Evolutionary conservation across 2,329 filamentous ascomycete species (phyloP).

Genomic region (Colletotrichum liriopes): DNA sequence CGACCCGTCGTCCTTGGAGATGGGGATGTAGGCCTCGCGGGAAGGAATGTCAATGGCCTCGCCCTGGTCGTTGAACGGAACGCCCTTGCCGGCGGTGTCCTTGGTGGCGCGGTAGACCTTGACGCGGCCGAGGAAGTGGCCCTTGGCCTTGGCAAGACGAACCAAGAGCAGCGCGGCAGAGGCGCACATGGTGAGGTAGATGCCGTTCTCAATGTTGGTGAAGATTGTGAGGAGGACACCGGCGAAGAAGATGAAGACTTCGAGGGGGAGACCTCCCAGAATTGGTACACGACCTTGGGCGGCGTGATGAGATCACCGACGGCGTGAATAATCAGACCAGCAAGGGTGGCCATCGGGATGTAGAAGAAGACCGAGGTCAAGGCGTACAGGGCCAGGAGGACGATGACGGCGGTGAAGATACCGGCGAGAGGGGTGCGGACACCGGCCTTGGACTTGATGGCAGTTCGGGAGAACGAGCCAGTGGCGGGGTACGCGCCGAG

Average conservation of each 20-base stretch:
- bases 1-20: constrained; percentile 59
- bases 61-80: constrained; percentile 41
- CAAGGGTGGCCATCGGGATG: constrained; percentile 80
- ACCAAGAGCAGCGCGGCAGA: constrained; percentile 61
- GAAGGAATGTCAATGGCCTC: constrained; percentile 37
- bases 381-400: constrained; percentile 84
- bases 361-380: constrained; percentile 86
- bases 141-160: constrained; percentile 63
- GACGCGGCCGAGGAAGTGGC: constrained; percentile 62
- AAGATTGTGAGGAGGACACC: constrained; percentile 75
- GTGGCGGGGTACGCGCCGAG: constrained; percentile 69
- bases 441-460: constrained; percentile 88
- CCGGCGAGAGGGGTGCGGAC: constrained; percentile 85
- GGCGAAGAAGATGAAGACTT: constrained; percentile 82
- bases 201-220: constrained; percentile 65
- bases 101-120: constrained; percentile 44
- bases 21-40: constrained; percentile 58
- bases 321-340: constrained; percentile 87
- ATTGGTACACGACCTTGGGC: constrained; percentile 81
- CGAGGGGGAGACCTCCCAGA: constrained; percentile 82
- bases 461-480: constrained; percentile 75
- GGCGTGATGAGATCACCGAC: constrained; percentile 83
- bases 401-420: constrained; percentile 82
- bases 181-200: constrained; percentile 63
- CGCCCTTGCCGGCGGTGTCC: constrained; percentile 42